phyloP scores from a whole-genome alignment of 2,329 filamentous ascomycete genomes.

The Lomentospora prolificans region DNA sequence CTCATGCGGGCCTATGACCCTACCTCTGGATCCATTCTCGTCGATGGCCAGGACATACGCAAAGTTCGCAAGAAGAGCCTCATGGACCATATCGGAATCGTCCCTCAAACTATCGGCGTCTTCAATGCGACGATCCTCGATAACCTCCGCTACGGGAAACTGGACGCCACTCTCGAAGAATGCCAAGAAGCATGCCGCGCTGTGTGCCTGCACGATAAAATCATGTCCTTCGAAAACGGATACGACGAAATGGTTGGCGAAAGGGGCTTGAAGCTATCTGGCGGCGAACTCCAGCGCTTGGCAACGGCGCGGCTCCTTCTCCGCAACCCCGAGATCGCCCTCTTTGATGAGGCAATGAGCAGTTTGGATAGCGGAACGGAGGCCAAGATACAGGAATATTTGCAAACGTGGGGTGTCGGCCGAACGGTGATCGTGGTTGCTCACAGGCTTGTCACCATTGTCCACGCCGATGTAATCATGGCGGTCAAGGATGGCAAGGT shows the following conservation, averaged over 20 bases:
- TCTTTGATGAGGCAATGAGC: constrained; percentile 42
- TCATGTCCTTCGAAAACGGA: constrained; percentile 44
- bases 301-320: constrained; percentile 32
- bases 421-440: constrained; percentile 44
- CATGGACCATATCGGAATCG: constrained; percentile 49
- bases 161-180: constrained; percentile 50
- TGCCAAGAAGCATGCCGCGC: constrained; percentile 50
- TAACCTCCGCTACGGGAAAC: constrained; percentile 54
- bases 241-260: constrained; percentile 39
- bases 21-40: constrained; percentile 39
- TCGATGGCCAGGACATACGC: constrained; percentile 51
- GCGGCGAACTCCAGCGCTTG: constrained; percentile 40
- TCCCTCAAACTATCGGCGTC: constrained; percentile 53
- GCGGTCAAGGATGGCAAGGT: constrained; percentile 42
- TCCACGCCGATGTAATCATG: constrained; percentile 40
- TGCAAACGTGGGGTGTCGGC: constrained; percentile 32
- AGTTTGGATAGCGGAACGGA: constrained; percentile 36
- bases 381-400: constrained; percentile 31
- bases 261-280: constrained; percentile 36
- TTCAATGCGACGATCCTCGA: constrained; percentile 57
- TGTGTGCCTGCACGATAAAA: constrained; percentile 56
- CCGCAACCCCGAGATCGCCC: constrained; percentile 18
- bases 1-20: constrained; percentile 53
- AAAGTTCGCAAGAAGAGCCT: constrained; percentile 48
- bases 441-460: constrained; percentile 30